Evolutionary conservation across 768 basidiomycete genomes (phyloP), one percentile per base, ranked within the genome.

Genomic region (Phanerodontia chrysosporium): DNA sequence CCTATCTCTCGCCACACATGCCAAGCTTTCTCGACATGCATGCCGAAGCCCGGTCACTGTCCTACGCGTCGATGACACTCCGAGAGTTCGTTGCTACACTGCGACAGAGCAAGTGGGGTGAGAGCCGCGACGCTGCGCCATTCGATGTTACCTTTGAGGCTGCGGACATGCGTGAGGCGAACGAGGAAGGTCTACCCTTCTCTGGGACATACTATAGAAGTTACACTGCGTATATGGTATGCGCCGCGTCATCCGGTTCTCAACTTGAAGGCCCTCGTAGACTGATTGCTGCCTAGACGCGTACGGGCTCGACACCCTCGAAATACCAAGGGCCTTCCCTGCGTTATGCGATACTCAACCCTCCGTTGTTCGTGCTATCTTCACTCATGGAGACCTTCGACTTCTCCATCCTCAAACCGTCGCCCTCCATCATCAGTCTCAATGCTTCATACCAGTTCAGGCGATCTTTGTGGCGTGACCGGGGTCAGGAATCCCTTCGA

Each of bases 21-120:
- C 76, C 78, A 18, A 44, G 56, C 6, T 39, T 66, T 12, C 44
- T 78, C 10, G 77, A 81, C 66, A 57, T 80, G 36, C 79, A 79
- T 59, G 72, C 73, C 10, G 80, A 81, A 57, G 68, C 74, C 21
- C 76, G 79, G 39, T 62, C 66, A 3, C 64, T 82, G 28, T 74
- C 78, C 1, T 79, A 69, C 60, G 64, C 65, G n/a, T 72, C 80
- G 24, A 65, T 70, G 6, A 74, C 76, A 1, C 61, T 76, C 46
- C 0, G 49, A 10, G 55, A 65, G 0, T 68, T 80, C 21, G 45
- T 79, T 25, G 64, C 65, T 21, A 75, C 79, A 30, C 64, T 83
- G 10, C 75, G 76, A 73, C 73, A 68, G 57, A 80, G 77, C 57
- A 77, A 80, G 16, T 83, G 81, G 80, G 78, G 78, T 0, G 76